phyloP scores from a whole-genome alignment of 352 stramenopile species.

The Saprolegnia parasitica region DNA sequence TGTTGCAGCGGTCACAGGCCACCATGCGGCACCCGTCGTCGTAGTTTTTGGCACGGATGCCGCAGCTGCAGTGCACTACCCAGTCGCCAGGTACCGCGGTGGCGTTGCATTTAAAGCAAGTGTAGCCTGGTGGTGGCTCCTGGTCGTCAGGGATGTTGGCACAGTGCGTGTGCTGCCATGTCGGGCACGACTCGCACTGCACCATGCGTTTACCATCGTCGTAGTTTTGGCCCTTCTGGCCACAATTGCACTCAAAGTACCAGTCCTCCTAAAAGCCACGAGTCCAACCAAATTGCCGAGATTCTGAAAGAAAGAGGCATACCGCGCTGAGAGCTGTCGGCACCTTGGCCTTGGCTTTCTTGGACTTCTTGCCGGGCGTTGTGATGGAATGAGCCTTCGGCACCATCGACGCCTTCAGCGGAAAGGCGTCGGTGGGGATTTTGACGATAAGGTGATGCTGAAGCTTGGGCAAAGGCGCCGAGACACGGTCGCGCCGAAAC shows the following conservation, averaged over 20 bases:
- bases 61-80: conserved; percentile 23
- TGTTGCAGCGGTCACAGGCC: conserved; percentile 35
- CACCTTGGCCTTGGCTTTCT: neutral
- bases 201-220: conserved; percentile 69
- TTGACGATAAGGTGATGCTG: conserved; percentile 7
- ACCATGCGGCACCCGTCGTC: conserved; percentile 27
- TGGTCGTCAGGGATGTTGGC: conserved; percentile 48
- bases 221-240: conserved; percentile 51
- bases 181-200: conserved; percentile 61
- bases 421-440: conserved; percentile 3
- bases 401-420: conserved; percentile 9
- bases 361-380: neutral
- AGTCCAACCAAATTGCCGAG: conserved; percentile 22
- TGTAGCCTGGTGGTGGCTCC: conserved; percentile 49
- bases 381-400: neutral
- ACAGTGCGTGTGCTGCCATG: conserved; percentile 71
- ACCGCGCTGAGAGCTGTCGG: neutral
- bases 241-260: conserved; percentile 67
- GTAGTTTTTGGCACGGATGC: conserved; percentile 24
- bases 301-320: neutral
- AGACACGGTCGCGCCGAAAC: conserved; percentile 3
- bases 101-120: conserved; percentile 44
- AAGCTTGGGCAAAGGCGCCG: neutral
- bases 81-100: neutral
- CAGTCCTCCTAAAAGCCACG: conserved; percentile 52